Evolutionary conservation across 2,329 filamentous ascomycete species (phyloP).

Genomic region (Ilyonectria mors-panacis): DNA sequence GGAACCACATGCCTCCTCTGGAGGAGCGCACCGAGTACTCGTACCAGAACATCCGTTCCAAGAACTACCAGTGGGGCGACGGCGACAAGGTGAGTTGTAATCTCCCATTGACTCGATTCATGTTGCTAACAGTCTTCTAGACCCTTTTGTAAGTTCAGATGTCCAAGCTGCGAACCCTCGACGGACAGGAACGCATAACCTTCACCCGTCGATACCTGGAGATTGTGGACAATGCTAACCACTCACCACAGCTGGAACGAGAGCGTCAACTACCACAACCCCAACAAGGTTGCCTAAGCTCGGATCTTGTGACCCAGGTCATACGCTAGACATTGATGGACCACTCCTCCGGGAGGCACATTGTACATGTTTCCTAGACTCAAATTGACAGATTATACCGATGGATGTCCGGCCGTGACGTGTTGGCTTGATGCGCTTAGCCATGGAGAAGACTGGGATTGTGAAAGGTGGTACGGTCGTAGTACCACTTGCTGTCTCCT

Average conservation of each 20-base stretch:
- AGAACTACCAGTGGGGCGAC: slow-evolving; percentile 96
- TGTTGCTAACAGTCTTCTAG: slow-evolving; percentile 57
- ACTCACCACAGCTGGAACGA: slow-evolving; percentile 84
- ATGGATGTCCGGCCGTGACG: background rate
- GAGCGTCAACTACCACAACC: slow-evolving; percentile 97
- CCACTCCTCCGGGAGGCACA: slow-evolving; percentile 46
- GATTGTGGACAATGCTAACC: slow-evolving; percentile 37
- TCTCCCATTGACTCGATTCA: slow-evolving; percentile 2
- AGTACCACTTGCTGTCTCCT: no score
- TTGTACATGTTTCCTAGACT: slow-evolving; percentile 54
- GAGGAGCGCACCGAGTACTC: slow-evolving; percentile 95
- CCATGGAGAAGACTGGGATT: no score
- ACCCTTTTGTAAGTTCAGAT: slow-evolving; percentile 64
- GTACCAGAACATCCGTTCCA: slow-evolving; percentile 97
- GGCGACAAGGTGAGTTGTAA: slow-evolving; percentile 84
- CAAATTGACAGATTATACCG: slow-evolving; percentile 48
- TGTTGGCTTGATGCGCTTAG: background rate
- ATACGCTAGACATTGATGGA: slow-evolving; percentile 48
- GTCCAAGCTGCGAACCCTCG: slow-evolving; percentile 1
- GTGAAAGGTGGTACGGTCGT: no score
- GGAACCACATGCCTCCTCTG: slow-evolving; percentile 84
- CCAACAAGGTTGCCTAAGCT: slow-evolving; percentile 76
- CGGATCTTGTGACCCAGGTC: slow-evolving; percentile 31
- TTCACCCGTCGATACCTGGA: background rate
- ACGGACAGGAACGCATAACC: background rate